phyloP scores from a whole-genome alignment of 2,329 filamentous ascomycete genomes.

The Calonectria pauciramosa region DNA sequence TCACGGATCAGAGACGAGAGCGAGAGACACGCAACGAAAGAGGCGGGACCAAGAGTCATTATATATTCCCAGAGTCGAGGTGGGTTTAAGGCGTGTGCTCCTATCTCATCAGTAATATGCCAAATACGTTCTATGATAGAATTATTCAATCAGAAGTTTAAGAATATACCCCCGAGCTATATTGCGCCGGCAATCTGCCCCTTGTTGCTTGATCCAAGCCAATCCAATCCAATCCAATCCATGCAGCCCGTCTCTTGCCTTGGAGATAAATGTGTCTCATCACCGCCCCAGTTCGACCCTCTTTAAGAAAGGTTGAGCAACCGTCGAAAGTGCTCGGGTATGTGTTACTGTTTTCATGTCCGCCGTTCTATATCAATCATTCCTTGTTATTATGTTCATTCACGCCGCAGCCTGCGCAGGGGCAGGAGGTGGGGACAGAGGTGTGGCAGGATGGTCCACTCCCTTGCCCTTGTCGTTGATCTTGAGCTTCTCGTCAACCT shows the following conservation, averaged over 20 bases:
- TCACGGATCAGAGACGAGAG: constrained; percentile 6
- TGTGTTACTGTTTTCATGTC: constrained; percentile 1
- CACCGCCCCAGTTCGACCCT: background rate
- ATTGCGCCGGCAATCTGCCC: constrained; percentile 7
- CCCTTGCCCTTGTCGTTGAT: constrained; percentile 42
- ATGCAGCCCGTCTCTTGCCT: background rate
- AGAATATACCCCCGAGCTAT: constrained; percentile 10
- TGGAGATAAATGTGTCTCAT: background rate
- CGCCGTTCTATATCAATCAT: constrained; percentile 27
- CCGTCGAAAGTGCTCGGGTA: constrained; percentile 1
- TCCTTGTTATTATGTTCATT: constrained; percentile 4
- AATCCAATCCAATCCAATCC: background rate
- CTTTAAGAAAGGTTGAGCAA: constrained; percentile 10
- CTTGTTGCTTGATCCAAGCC: background rate
- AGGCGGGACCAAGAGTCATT: constrained; percentile 5
- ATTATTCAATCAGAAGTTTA: constrained; percentile 14
- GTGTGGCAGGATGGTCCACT: background rate
- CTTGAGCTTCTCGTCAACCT: constrained; percentile 50
- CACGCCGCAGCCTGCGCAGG: constrained; percentile 16
- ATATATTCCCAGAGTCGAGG: background rate
- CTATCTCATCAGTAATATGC: constrained; percentile 1
- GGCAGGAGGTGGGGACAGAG: constrained; percentile 26
- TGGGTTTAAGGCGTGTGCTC: background rate
- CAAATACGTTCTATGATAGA: constrained; percentile 24
- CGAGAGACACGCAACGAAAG: background rate